A percentile compares a stretch with the other conserved stretches of the same genome.
phyloP scores from a whole-genome alignment of 805 yeast genomes.

The Suhomyces emberorum region DNA sequence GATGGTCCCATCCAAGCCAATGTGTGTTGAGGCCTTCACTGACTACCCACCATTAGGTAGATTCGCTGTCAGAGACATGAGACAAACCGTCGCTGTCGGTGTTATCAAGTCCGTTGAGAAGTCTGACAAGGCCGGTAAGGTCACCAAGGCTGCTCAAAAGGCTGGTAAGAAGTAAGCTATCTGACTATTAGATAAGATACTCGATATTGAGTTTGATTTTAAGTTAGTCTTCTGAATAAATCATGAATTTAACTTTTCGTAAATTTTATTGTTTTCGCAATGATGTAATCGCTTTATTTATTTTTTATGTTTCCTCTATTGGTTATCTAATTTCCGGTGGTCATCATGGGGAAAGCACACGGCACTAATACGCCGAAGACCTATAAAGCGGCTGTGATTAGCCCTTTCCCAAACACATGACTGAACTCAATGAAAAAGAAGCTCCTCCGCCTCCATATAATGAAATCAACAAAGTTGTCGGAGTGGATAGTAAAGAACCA shows the following conservation, averaged over 20 bases:
- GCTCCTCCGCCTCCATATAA: neutral
- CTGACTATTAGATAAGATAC: constrained; percentile 5
- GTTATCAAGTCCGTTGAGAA: constrained; percentile 94
- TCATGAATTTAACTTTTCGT: neutral
- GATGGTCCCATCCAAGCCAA: constrained; percentile 43
- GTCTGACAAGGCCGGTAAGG: constrained; percentile 86
- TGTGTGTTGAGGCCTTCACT: constrained; percentile 44
- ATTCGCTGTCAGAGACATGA: constrained; percentile 92
- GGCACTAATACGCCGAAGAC: neutral
- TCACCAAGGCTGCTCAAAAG: constrained; percentile 92
- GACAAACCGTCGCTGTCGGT: constrained; percentile 99
- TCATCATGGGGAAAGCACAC: neutral
- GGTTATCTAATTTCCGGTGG: neutral
- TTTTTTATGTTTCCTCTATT: neutral
- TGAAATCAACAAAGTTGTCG: neutral
- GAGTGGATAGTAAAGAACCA: neutral
- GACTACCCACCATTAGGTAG: constrained; percentile 47
- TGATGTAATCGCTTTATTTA: neutral
- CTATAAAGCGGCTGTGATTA: neutral
- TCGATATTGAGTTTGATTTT: constrained; percentile 2
- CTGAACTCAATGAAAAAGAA: neutral
- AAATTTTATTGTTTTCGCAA: neutral
- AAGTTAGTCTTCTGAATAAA: neutral
- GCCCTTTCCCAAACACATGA: neutral
- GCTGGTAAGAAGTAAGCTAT: constrained; percentile 66